These are phyloP conservation scores for Aspergillus aculeatus DNA, from an alignment of 2,329 filamentous ascomycete species.

Conservation along the genomic window DNA sequence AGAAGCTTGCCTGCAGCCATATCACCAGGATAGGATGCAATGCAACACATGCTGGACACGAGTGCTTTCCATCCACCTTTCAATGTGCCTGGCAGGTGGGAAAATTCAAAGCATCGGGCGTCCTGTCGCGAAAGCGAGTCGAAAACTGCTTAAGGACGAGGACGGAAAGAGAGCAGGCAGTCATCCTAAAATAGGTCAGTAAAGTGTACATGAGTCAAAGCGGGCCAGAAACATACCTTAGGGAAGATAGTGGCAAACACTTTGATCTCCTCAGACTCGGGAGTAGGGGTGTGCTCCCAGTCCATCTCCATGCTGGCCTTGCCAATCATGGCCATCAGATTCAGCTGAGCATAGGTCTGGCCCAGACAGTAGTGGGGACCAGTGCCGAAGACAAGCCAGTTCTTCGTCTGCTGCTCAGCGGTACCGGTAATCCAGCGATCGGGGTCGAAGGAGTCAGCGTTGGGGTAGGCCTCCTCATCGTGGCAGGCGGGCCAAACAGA, in stretches of 20 bases:
- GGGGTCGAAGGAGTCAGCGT: conserved; percentile 84
- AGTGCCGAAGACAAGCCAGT: conserved; percentile 93
- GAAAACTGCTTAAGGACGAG: conserved; percentile 35
- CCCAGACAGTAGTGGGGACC: conserved; percentile 96
- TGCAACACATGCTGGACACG: conserved; percentile 12
- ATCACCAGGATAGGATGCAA: conserved; percentile 28
- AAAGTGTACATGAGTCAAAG: conserved; percentile 12
- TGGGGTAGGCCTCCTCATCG: conserved; percentile 87
- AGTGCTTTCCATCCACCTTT: not conserved
- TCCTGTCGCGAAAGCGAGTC: conserved; percentile 1
- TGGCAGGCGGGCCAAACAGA: conserved; percentile 87
- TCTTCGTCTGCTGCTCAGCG: conserved; percentile 89
- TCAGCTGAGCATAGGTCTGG: conserved; percentile 85
- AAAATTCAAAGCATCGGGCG: not conserved
- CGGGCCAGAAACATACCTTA: conserved; percentile 57
- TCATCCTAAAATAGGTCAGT: conserved; percentile 63
- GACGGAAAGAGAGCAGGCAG: conserved; percentile 72
- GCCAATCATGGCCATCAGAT: conserved; percentile 84
- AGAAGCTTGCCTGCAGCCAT: conserved; percentile 16
- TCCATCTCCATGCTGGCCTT: conserved; percentile 84
- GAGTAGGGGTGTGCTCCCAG: conserved; percentile 86
- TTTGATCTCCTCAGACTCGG: conserved; percentile 87
- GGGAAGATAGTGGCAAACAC: conserved; percentile 99
- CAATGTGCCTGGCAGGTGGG: not conserved
- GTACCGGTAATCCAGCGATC: conserved; percentile 89